A percentile compares a stretch with the other conserved stretches of the same genome.
Conservation (phyloP, 164 flowering plant species). For the Tetracentron sinense region DNA sequence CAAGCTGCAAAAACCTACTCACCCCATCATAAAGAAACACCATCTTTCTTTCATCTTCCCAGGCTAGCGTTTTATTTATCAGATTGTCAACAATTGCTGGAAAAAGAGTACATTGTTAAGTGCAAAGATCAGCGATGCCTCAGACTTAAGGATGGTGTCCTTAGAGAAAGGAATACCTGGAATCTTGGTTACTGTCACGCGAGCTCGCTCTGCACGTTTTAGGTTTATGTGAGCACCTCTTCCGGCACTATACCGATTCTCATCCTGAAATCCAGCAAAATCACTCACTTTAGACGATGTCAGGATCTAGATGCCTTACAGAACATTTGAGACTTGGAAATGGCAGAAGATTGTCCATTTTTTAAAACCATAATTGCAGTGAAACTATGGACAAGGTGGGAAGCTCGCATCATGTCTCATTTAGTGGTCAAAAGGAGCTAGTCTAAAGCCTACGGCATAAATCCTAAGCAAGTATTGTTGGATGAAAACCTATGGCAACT, state of each 20-base stretch:
- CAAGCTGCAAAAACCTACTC: conserved; percentile 19
- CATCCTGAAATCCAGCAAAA: conserved; percentile 52
- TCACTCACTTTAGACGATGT: neutral
- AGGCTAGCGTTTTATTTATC: conserved; percentile 59
- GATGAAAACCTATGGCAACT: no score
- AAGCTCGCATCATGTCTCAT: no score
- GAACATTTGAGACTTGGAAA: neutral
- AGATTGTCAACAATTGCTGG: conserved; percentile 80
- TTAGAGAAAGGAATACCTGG: conserved; percentile 49
- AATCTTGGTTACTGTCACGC: conserved; percentile 72
- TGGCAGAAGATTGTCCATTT: no score
- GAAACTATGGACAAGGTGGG: no score
- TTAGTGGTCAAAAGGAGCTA: no score
- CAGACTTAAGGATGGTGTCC: neutral
- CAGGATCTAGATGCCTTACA: neutral
- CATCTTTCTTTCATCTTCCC: conserved; percentile 69
- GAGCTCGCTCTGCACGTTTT: conserved; percentile 87
- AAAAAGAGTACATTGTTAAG: conserved; percentile 20
- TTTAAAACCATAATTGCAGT: no score
- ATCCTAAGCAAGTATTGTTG: no score
- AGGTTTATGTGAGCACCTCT: conserved; percentile 84
- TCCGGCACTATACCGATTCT: conserved; percentile 75
- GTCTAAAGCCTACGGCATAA: no score
- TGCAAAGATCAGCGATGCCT: neutral
- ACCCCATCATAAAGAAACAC: conserved; percentile 86